Evolutionary conservation across 192 early-diverging fungal species (phyloP).

Genomic region (Coemansia sp.): DNA sequence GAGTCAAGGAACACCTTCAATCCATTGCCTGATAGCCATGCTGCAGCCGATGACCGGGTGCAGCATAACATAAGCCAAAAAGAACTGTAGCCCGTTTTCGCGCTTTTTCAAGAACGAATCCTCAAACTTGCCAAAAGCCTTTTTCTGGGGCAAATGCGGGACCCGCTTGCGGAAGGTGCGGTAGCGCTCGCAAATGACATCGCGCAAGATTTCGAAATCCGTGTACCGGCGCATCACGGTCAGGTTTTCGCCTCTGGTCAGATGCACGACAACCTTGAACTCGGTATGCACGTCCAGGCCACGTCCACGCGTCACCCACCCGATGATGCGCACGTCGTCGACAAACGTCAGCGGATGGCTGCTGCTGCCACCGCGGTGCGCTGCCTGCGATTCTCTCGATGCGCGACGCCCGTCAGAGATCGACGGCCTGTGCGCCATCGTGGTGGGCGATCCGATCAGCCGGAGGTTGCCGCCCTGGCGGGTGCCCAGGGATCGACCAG

Average conservation of each 20-base stretch:
- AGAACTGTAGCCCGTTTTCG: conserved; percentile 56
- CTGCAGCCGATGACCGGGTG: conserved; percentile 59
- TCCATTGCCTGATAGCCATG: conserved; percentile 41
- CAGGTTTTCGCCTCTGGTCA: conserved; percentile 33
- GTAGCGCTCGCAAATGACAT: conserved; percentile 39
- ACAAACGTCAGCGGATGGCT: conserved; percentile 21
- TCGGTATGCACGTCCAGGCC: conserved; percentile 54
- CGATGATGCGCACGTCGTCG: conserved; percentile 53
- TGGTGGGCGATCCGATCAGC: conserved; percentile 5
- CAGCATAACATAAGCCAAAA: conserved; percentile 54
- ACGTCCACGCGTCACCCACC: conserved; percentile 47
- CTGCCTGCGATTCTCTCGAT: neutral
- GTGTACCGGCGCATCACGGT: conserved; percentile 54
- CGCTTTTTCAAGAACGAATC: conserved; percentile 50
- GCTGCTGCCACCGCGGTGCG: neutral
- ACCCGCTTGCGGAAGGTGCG: conserved; percentile 45
- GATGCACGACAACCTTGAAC: conserved; percentile 47
- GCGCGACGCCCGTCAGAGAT: neutral
- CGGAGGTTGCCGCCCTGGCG: conserved; percentile 18
- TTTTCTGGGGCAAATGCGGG: conserved; percentile 46
- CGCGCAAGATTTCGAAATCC: conserved; percentile 47
- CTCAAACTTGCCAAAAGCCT: conserved; percentile 57
- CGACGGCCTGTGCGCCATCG: neutral
- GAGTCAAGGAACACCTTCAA: conserved; percentile 27
- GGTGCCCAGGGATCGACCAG: conserved; percentile 1